These are phyloP conservation scores for Yarrowia hollandica DNA, from an alignment of 805 yeast species.

Conservation along the genomic window DNA sequence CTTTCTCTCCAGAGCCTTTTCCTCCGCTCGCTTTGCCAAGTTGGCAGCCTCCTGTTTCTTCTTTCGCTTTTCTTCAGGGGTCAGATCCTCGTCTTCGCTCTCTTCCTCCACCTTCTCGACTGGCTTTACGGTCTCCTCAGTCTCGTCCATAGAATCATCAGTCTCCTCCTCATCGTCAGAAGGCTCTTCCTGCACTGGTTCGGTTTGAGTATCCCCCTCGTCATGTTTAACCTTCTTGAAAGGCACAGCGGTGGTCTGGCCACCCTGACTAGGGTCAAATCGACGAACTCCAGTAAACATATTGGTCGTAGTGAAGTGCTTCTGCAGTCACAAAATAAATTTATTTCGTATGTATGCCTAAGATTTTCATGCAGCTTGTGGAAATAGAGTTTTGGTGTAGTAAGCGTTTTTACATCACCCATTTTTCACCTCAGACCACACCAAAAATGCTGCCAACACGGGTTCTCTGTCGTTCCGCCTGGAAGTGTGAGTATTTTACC, in stretches of 20 bases:
- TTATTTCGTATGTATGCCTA: background rate
- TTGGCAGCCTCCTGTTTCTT: constrained; percentile 18
- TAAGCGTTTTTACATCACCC: constrained; percentile 22
- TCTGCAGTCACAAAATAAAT: constrained; percentile 7
- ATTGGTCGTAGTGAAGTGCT: background rate
- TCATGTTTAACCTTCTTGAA: constrained; percentile 25
- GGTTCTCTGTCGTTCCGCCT: constrained; percentile 43
- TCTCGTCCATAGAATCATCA: constrained; percentile 11
- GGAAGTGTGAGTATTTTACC: constrained; percentile 42
- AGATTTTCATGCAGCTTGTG: constrained; percentile 10
- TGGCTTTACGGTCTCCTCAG: background rate
- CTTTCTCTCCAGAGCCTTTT: constrained; percentile 10
- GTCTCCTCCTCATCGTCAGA: constrained; percentile 7
- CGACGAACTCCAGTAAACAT: constrained; percentile 29
- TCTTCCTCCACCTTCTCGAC: constrained; percentile 5
- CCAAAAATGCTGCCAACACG: constrained; percentile 25
- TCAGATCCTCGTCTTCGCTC: background rate
- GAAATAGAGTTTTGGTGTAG: constrained; percentile 1
- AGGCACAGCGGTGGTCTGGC: background rate
- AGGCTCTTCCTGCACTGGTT: background rate
- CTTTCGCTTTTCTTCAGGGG: background rate
- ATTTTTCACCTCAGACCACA: constrained; percentile 7
- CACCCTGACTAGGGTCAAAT: constrained; percentile 20
- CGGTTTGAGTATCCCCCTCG: background rate
- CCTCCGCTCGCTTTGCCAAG: constrained; percentile 4